These are phyloP conservation scores for Castanea mollissima DNA, from an alignment of 306 rosid species.

Conservation along the genomic window DNA sequence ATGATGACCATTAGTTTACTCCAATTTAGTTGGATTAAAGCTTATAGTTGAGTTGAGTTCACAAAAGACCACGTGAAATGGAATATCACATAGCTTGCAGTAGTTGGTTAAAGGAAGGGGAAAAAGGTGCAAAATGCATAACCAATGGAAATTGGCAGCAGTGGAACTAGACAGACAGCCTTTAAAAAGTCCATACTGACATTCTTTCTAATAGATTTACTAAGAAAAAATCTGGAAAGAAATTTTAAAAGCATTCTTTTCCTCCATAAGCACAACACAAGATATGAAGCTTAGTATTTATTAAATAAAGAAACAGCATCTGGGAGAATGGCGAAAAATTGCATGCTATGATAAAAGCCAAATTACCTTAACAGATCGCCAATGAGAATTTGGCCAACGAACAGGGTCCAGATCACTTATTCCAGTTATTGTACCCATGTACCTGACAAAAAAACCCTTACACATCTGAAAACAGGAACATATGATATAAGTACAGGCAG, in stretches of 20 bases:
- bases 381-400: constrained; percentile 86
- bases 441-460: constrained; percentile 41
- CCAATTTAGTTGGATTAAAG: neutral
- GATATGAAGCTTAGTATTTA: neutral
- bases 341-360: neutral
- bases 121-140: neutral
- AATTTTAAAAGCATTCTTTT: neutral
- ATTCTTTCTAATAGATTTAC: neutral
- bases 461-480: neutral
- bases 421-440: constrained; percentile 92
- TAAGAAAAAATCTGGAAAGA: neutral
- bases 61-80: neutral
- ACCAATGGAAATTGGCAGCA: neutral
- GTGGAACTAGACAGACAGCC: neutral
- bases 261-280: neutral
- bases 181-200: neutral
- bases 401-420: constrained; percentile 78
- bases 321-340: neutral
- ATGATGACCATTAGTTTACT: neutral
- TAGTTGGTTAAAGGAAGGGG: neutral
- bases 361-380: constrained; percentile 85
- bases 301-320: constrained; percentile 8
- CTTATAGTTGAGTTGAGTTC: neutral
- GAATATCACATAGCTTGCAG: neutral
- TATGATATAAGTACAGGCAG: constrained; percentile 8